Conservation (phyloP, 495 filamentous ascomycete genomes). For the Terfezia boudieri region DNA sequence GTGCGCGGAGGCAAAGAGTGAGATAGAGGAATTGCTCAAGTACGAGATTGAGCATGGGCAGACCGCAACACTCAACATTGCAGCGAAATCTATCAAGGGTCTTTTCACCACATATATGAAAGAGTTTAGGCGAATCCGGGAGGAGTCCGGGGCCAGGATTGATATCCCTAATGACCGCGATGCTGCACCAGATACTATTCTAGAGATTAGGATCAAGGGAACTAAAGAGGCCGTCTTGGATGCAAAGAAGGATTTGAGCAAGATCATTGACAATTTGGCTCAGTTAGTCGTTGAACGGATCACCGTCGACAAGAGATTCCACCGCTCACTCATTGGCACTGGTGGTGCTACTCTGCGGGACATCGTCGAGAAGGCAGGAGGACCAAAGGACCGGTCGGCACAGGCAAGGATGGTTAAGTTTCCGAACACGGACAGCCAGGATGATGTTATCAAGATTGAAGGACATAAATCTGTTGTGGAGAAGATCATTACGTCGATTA, state of each 20-base stretch:
- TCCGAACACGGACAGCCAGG: slow-evolving; percentile 56
- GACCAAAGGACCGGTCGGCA: slow-evolving; percentile 59
- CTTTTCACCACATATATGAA: slow-evolving; percentile 75
- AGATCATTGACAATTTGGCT: slow-evolving; percentile 67
- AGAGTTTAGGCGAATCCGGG: slow-evolving; percentile 73
- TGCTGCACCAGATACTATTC: slow-evolving; percentile 32
- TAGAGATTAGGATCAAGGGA: slow-evolving; percentile 74
- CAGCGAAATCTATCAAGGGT: slow-evolving; percentile 66
- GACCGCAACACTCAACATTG: slow-evolving; percentile 55
- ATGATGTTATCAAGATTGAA: slow-evolving; percentile 67
- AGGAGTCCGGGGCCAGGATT: slow-evolving; percentile 61
- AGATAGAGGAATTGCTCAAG: slow-evolving; percentile 65
- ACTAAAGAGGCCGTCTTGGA: slow-evolving; percentile 73
- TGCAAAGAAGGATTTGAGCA: slow-evolving; percentile 67
- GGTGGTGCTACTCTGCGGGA: slow-evolving; percentile 74
- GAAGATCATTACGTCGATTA: slow-evolving; percentile 63
- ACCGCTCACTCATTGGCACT: slow-evolving; percentile 70
- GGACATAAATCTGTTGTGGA: slow-evolving; percentile 64
- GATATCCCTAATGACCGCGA: slow-evolving; percentile 58
- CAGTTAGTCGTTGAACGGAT: slow-evolving; percentile 62
- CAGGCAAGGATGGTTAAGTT: slow-evolving; percentile 75
- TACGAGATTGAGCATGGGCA: slow-evolving; percentile 70
- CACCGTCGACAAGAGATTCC: slow-evolving; percentile 74
- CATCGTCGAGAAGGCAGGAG: slow-evolving; percentile 70
- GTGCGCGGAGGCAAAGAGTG: slow-evolving; percentile 71